Evolutionary conservation across 164 flowering plant genomes (phyloP).

Genomic region (Stephania cephalantha): DNA sequence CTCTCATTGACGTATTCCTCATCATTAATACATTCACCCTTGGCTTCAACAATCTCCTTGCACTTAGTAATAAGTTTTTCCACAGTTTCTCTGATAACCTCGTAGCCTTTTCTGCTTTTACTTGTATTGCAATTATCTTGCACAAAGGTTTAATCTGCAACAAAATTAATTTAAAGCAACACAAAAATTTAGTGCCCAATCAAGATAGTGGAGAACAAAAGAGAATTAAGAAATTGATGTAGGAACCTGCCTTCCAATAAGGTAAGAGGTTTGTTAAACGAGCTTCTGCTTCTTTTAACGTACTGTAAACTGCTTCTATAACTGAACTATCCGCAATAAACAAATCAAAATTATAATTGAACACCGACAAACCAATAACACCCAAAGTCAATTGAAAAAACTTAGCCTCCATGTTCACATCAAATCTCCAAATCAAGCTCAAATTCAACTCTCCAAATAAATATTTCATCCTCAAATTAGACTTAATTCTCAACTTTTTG

Average conservation of each 20-base stretch:
- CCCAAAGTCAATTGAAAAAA: slow-evolving; percentile 87
- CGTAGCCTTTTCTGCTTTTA: slow-evolving; percentile 87
- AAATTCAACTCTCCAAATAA: too few species aligned
- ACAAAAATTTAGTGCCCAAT: background rate
- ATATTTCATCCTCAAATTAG: too few species aligned
- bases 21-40: slow-evolving; percentile 66
- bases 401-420: slow-evolving; percentile 86
- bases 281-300: slow-evolving; percentile 84
- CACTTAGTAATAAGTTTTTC: slow-evolving; percentile 75
- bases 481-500: too few species aligned
- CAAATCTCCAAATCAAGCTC: too few species aligned
- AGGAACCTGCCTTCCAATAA: slow-evolving; percentile 77
- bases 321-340: slow-evolving; percentile 75
- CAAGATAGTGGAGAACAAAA: background rate
- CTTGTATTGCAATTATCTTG: slow-evolving; percentile 77
- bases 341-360: slow-evolving; percentile 90
- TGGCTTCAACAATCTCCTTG: slow-evolving; percentile 74
- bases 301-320: slow-evolving; percentile 87
- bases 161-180: background rate
- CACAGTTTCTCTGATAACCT: slow-evolving; percentile 59
- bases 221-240: background rate
- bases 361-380: slow-evolving; percentile 84
- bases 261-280: slow-evolving; percentile 86
- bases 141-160: slow-evolving; percentile 58
- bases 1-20: slow-evolving; percentile 87